Conservation (phyloP, 2,329 filamentous ascomycete species). For the Hypoxylon sp. region DNA sequence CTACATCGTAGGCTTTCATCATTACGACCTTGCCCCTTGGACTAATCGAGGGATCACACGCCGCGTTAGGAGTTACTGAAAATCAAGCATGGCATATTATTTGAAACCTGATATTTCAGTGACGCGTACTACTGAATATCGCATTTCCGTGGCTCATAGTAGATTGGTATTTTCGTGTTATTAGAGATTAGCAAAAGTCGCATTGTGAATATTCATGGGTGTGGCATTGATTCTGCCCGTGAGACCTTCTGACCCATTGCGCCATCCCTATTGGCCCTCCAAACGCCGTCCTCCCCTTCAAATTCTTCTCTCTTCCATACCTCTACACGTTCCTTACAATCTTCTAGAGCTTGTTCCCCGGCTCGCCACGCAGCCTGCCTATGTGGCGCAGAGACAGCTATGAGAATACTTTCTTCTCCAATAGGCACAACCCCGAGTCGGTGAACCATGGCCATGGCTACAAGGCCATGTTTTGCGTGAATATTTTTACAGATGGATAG, state of each 20-base stretch:
- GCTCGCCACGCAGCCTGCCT: constrained; percentile 87
- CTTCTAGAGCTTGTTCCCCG: constrained; percentile 90
- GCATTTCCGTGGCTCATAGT: not conserved
- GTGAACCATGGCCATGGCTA: constrained; percentile 85
- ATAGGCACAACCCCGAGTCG: constrained; percentile 88
- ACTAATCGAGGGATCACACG: not conserved
- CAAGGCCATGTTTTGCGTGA: constrained; percentile 73
- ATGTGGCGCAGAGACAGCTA: constrained; percentile 88
- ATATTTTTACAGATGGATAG: constrained; percentile 73
- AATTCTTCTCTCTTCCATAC: constrained; percentile 97
- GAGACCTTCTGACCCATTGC: constrained; percentile 67
- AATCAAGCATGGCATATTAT: not conserved
- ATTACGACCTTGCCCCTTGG: not conserved
- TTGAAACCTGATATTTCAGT: not conserved
- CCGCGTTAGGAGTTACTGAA: not conserved
- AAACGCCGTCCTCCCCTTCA: constrained; percentile 81
- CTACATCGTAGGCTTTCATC: not conserved
- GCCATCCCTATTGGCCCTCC: constrained; percentile 90
- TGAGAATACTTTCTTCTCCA: constrained; percentile 92
- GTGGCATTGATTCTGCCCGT: constrained; percentile 28
- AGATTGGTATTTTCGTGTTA: not conserved
- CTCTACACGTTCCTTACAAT: constrained; percentile 89
- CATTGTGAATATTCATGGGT: not conserved
- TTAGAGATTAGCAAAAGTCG: not conserved
- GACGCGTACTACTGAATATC: not conserved